phyloP scores from a whole-genome alignment of 2,329 filamentous ascomycete genomes.

The Trichoderma koningii region DNA sequence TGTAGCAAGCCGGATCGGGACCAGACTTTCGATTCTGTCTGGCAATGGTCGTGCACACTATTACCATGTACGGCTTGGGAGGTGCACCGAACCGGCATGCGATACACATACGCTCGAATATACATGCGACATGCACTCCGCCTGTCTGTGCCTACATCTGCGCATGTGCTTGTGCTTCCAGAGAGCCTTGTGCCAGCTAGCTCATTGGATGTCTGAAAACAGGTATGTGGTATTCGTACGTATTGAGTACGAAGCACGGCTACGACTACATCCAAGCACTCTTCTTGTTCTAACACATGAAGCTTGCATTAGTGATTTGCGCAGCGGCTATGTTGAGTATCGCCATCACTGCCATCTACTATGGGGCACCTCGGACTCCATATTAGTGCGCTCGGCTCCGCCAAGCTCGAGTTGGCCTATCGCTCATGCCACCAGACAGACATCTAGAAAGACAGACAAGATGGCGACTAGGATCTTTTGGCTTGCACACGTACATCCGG shows the following conservation, averaged over 20 bases:
- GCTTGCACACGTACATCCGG: slow-evolving; percentile 8
- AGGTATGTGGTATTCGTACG: no score
- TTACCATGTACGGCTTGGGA: not conserved
- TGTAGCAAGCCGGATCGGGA: not conserved
- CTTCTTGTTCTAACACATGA: no score
- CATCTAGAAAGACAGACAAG: not conserved
- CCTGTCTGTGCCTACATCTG: not conserved
- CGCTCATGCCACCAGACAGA: slow-evolving; percentile 11
- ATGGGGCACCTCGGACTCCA: not conserved
- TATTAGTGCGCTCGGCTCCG: slow-evolving; percentile 7
- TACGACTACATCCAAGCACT: not conserved
- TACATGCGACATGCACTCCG: slow-evolving; percentile 2
- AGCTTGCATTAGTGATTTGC: not conserved
- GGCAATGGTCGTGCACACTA: not conserved
- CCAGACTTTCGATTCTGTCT: not conserved
- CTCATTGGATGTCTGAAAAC: not conserved
- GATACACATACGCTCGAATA: not conserved
- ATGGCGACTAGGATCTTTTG: slow-evolving; percentile 8
- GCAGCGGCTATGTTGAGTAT: not conserved
- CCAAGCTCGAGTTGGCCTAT: slow-evolving; percentile 12
- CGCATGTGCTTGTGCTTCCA: slow-evolving; percentile 10
- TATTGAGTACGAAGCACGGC: not conserved
- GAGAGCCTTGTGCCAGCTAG: slow-evolving; percentile 11
- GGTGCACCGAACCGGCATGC: not conserved
- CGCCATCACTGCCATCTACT: not conserved